Percentiles rank a stretch among this genome's conserved stretches.
phyloP scores from a whole-genome alignment of 352 stramenopile genomes.

The Phytopythium aichiense region DNA sequence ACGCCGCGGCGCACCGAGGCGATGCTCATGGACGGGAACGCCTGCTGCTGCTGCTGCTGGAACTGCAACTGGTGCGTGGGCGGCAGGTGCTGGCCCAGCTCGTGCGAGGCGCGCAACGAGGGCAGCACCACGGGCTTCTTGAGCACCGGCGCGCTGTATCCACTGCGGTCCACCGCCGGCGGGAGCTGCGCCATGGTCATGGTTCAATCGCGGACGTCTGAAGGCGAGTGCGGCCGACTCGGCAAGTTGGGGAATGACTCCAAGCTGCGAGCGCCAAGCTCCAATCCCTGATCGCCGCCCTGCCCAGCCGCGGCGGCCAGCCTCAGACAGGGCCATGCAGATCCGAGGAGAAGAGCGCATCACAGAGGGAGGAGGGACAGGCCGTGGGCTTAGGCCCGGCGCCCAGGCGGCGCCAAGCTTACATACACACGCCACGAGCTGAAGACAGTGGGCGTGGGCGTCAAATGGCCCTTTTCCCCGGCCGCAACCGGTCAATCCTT shows the following conservation, averaged over 20 bases:
- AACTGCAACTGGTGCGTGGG: slow-evolving; percentile 9
- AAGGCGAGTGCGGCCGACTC: neutral
- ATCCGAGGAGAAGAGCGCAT: slow-evolving; percentile 4
- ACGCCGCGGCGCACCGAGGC: neutral
- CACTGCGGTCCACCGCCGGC: slow-evolving; percentile 8
- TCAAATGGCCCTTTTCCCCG: neutral
- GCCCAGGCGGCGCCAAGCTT: neutral
- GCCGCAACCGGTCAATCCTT: slow-evolving; percentile 1
- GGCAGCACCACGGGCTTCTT: slow-evolving; percentile 20
- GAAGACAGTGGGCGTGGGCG: neutral
- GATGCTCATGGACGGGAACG: slow-evolving; percentile 1
- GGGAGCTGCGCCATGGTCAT: slow-evolving; percentile 31
- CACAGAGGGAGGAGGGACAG: slow-evolving; percentile 1
- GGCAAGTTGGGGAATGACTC: slow-evolving; percentile 1
- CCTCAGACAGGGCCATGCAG: neutral
- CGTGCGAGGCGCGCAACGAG: slow-evolving; percentile 19
- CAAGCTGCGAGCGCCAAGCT: no score
- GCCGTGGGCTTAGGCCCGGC: neutral
- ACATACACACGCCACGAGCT: no score
- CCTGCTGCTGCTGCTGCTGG: slow-evolving; percentile 11
- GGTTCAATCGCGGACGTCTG: neutral
- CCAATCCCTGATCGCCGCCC: no score
- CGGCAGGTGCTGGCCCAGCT: slow-evolving; percentile 26
- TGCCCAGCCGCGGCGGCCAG: neutral
- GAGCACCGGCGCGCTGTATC: neutral